Conservation (phyloP, 495 filamentous ascomycete species). For the Penicillium coffeae region DNA sequence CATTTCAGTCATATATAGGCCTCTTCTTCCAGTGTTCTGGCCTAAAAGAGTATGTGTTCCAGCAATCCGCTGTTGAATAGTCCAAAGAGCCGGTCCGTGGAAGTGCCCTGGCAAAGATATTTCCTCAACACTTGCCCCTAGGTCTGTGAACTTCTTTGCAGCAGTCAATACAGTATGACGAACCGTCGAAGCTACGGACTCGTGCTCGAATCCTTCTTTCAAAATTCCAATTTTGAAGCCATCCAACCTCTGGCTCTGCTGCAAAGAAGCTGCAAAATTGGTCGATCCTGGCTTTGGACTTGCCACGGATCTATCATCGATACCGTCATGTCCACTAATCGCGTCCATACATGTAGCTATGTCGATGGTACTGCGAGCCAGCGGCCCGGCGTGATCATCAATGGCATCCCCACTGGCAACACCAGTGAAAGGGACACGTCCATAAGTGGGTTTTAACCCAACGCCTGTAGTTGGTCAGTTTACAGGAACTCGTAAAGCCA, state of each 20-base stretch:
- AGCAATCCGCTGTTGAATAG: conserved; percentile 40
- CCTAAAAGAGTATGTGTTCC: conserved; percentile 39
- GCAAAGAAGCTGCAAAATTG: conserved; percentile 33
- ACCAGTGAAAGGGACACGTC: conserved; percentile 50
- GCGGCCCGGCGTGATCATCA: conserved; percentile 46
- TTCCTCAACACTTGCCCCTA: conserved; percentile 50
- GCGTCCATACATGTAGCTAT: conserved; percentile 48
- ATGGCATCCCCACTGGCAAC: conserved; percentile 43
- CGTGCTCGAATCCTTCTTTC: conserved; percentile 45
- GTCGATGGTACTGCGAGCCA: conserved; percentile 48
- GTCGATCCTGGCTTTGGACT: conserved; percentile 42
- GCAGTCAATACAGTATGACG: conserved; percentile 39
- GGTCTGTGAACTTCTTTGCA: conserved; percentile 39
- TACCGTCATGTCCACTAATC: conserved; percentile 53
- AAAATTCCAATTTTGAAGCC: conserved; percentile 52
- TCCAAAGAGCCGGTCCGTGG: conserved; percentile 48
- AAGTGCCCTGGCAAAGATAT: conserved; percentile 51
- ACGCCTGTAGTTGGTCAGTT: conserved; percentile 24
- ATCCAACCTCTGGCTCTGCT: conserved; percentile 29
- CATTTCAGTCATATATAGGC: conserved; percentile 39
- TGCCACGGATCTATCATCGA: conserved; percentile 52
- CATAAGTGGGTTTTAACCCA: conserved; percentile 49
- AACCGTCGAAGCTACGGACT: conserved; percentile 40
- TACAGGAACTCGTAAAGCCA: not conserved
- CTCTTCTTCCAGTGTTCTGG: conserved; percentile 35